Conservation (phyloP, 495 filamentous ascomycete genomes). For the Pseudevernia furfuracea region DNA sequence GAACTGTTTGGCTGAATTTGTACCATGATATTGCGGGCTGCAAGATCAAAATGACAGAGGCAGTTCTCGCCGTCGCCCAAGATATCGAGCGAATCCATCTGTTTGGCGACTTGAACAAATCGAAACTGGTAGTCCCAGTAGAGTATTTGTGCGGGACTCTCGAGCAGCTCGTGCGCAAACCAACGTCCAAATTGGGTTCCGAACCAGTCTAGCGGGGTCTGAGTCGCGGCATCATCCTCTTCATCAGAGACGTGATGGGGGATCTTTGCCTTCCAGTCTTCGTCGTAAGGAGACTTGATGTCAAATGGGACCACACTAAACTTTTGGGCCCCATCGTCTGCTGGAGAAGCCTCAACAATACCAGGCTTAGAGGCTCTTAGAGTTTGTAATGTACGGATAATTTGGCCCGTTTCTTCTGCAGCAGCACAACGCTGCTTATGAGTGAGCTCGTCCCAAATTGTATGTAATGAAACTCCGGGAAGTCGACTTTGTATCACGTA, state of each 20-base stretch:
- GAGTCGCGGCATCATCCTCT: too few relatives aligned
- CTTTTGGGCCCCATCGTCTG: background rate
- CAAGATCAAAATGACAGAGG: conserved; percentile 33
- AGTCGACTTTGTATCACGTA: conserved; percentile 5
- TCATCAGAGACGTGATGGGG: background rate
- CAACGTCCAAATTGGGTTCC: conserved; percentile 4
- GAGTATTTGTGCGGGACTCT: background rate
- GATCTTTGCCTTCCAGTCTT: background rate
- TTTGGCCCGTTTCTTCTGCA: background rate
- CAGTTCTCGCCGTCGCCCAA: background rate
- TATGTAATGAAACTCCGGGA: background rate
- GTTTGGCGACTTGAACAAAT: background rate
- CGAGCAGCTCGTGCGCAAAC: conserved; percentile 1
- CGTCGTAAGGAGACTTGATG: background rate
- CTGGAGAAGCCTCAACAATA: background rate
- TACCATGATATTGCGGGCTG: conserved; percentile 48
- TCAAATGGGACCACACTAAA: background rate
- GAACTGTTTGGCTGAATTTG: conserved; percentile 20
- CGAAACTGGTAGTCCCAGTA: background rate
- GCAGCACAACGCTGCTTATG: background rate
- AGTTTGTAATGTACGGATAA: background rate
- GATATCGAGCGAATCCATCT: background rate
- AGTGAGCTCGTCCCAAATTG: background rate
- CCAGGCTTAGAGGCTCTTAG: background rate
- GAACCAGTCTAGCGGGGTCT: background rate